Base-by-base conservation (phyloP, 1,284 basidiomycete genomes). In the Coniophora puteana region DNA sequence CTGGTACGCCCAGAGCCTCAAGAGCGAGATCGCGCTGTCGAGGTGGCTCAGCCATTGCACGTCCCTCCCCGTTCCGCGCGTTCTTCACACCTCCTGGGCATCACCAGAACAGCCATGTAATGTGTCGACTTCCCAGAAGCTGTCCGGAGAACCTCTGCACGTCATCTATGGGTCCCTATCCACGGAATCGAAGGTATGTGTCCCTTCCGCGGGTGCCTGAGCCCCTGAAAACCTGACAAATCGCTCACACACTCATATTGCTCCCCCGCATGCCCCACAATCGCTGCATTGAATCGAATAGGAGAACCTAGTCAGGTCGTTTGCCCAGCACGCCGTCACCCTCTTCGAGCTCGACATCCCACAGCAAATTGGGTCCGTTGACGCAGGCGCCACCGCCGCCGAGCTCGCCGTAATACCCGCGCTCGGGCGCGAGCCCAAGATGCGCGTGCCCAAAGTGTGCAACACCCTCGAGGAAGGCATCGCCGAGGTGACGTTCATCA, bases 291-390 rank as follows among this genome's bases (percentile, higher is more conserved):
- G 16, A 11, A 14, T 26, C 22, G 10, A 1, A 43, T 18, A 43
- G 41, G 41, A 43, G 20, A 25, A 43, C 21, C 41, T 43, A 4
- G 41, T 43, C 21, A 23, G 41, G 25, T 43, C 27, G 31, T 43
- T 43, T 43, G 41, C 41, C 25, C 27, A 43, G 17, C 24, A 43
- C 11, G 25, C 40, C 14, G 26, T 43, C 10, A 31, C 31, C 12
- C n/a, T 43, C 18, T 43, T 43, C 27, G 20, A 25, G 5, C 23
- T 43, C 10, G 14, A 21, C 24, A 13, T 43, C 20, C 41, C 41
- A 30, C 41, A 43, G 24, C 21, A 8, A 13, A 43, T 43, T n/a
- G 41, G 41, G 20, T 22, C 41, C 13, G 21, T 41, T 16, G 16
- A 40, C 25, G 16, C 22, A 21, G 28, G 20, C 13, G 20, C 16